Conservation (phyloP, 129 eudicot species). For the Pittosporum tobira region DNA sequence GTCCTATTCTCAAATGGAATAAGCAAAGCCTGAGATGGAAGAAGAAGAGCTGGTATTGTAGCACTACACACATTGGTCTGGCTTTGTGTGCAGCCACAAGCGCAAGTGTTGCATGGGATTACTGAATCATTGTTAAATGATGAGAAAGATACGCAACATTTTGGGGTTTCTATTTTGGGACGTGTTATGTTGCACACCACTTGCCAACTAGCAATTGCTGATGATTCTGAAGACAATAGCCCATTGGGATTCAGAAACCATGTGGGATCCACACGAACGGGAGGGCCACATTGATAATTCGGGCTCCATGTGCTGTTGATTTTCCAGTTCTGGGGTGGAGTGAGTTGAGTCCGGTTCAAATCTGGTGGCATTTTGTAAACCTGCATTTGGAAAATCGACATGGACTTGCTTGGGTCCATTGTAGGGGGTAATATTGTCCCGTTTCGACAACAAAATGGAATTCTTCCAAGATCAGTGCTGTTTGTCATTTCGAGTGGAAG, state of each 20-base stretch:
- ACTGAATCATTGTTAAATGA: constrained; percentile 49
- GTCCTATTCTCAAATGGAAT: constrained; percentile 61
- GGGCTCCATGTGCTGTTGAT: constrained; percentile 41
- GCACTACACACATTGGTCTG: constrained; percentile 33
- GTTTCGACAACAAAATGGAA: constrained; percentile 62
- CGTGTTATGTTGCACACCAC: constrained; percentile 47
- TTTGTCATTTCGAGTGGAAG: constrained; percentile 51
- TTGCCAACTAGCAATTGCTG: constrained; percentile 65
- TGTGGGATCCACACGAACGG: constrained; percentile 42
- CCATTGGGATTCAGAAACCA: constrained; percentile 44
- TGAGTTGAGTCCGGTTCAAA: constrained; percentile 38
- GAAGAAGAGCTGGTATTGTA: constrained; percentile 35
- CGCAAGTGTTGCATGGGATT: constrained; percentile 61
- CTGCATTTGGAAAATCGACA: constrained; percentile 44
- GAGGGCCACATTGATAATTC: constrained; percentile 42
- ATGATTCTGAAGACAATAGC: constrained; percentile 26
- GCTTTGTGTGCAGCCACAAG: constrained; percentile 44
- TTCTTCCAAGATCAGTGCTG: constrained; percentile 38
- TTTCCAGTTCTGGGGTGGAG: constrained; percentile 61
- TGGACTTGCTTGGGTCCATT: constrained; percentile 38
- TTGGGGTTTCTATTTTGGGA: constrained; percentile 17
- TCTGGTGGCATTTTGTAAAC: constrained; percentile 71
- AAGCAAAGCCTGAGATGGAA: constrained; percentile 45
- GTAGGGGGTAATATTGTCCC: constrained; percentile 52
- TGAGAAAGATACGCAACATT: constrained; percentile 72